Percentiles rank a stretch among this genome's conserved stretches.
phyloP scores from a whole-genome alignment of 768 basidiomycete species.

The Kwoniella dendrophila region DNA sequence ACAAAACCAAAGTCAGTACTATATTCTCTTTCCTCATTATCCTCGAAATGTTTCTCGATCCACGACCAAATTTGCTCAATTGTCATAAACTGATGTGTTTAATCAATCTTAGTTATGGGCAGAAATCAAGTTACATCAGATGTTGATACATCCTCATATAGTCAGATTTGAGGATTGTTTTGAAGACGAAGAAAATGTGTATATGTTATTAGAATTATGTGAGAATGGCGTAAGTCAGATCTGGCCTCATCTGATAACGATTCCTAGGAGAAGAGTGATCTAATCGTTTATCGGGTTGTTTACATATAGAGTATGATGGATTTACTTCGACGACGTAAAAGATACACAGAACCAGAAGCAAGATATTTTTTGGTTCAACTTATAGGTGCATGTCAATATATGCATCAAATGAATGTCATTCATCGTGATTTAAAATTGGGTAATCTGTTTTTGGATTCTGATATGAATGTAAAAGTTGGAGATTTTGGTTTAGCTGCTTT shows the following conservation, averaged over 20 bases:
- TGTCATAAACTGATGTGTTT: background rate
- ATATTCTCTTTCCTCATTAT: background rate
- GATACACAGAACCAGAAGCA: slow-evolving; percentile 88
- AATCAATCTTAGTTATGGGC: slow-evolving; percentile 74
- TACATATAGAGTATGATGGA: slow-evolving; percentile 58
- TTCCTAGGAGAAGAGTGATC: background rate
- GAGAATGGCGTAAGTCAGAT: slow-evolving; percentile 65
- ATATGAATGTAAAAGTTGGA: slow-evolving; percentile 95
- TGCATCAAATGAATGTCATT: slow-evolving; percentile 95
- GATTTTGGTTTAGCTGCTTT: slow-evolving; percentile 97
- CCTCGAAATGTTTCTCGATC: no score
- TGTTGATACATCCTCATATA: slow-evolving; percentile 88
- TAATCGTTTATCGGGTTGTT: slow-evolving; percentile 14
- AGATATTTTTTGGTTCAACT: slow-evolving; percentile 93
- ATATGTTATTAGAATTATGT: slow-evolving; percentile 95
- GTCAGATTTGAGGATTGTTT: slow-evolving; percentile 91
- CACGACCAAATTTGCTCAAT: no score
- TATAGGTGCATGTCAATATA: slow-evolving; percentile 93
- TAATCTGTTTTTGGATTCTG: slow-evolving; percentile 83
- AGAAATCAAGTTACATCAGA: slow-evolving; percentile 96
- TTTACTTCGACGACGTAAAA: slow-evolving; percentile 79
- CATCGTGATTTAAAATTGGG: slow-evolving; percentile 96
- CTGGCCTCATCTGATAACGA: no score
- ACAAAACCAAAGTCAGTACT: slow-evolving; percentile 81
- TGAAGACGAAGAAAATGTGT: slow-evolving; percentile 92